Evolutionary conservation across 2,329 filamentous ascomycete species (phyloP), one percentile per base, ranked within the genome.

Genomic region (Hypoxylon sp.): DNA sequence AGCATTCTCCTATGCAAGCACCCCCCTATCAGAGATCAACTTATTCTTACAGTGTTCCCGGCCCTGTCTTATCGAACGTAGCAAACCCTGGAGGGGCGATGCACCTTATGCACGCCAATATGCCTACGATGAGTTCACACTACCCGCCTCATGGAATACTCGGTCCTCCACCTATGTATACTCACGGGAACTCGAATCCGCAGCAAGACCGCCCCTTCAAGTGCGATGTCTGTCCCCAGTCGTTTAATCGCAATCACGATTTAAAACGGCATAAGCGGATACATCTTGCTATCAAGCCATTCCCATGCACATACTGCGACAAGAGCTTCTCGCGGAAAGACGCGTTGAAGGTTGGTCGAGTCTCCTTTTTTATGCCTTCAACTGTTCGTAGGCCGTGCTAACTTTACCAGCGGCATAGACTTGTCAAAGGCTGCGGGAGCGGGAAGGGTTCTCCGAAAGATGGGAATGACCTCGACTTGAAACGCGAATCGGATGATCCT

Each of bases 301-400:
- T 95, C 79, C 94, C 94, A 0, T 99, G 96, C 79, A 88, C 85
- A 5, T 91, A 92, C 76, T 99, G 96, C 78, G 94, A 97, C 69
- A 98, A 98, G 87, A 96, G 93, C 78, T 99, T 99, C 77, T 98
- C 94, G 2, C 87, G 96, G 66, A 98, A 98, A 79, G 96, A 98
- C 80, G 96, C 96, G 9, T 84, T 99, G 31, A 98, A 98, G 92
- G 96, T 98, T 83, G 75, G 88, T 47, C 13, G 59, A 5, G 1
- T 63, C 70, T 57, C 26, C 39, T 19, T 2, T 59, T 44, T 31
- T 9, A 10, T 11, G 11, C 22, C 1, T 53, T n/a, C 26, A 9
- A n/a, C 61, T 44, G 19, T 47, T 17, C 47, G 8, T 33, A 31
- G 42, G 39, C 47, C n/a, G 47, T 48, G 65, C 73, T 76, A 66